Base-by-base conservation (phyloP, 805 yeast genomes). In the Wickerhamiella siamensis region DNA sequence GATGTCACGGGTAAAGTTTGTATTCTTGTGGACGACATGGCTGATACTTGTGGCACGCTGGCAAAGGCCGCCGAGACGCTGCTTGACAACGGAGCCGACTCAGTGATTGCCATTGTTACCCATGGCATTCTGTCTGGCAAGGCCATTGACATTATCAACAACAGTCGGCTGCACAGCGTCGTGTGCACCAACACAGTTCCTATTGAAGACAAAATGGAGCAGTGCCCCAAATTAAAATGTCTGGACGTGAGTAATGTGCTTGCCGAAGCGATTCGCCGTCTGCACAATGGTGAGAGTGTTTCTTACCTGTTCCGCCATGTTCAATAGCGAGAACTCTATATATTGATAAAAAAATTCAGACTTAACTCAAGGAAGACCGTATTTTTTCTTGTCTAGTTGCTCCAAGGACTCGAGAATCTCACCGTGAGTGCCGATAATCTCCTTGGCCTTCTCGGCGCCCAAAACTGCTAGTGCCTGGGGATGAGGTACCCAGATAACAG, bases 31-130 rank as follows among this genome's bases (percentile, higher is more conserved):
- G 98, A 91, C 62, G 98, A 91, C 59, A 91, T 91, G 94, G 97
- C 97, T 31, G 98, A 91, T 59, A 91, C 98, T 3, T 91, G 97
- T 63, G 98, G 98, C 33, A 91, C 98, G 2, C 67, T 91, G 51
- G 93, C 83, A 49, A 91, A 88, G 63, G 97, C 97, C 2, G 91
- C 95, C 12, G 94, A 88, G 45, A 76, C 88, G 4, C 65, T 91
- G 45, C 64, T 86, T 51, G 79, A 74, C 29, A 76, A 83, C 50
- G 81, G 83, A 26, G 98, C 98, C 3, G 69, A 74, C 47, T 72
- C 76, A 51, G 97, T 91, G 24, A 75, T 88, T 51, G 94, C 97
- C 21, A 83, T 91, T 45, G 96, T 91, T 12, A 88, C 98, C 0
- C 98, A 91, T 60, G 98, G 97, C 43, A 84, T 91, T 34, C 77